Percentiles rank a stretch among this genome's conserved stretches.
Evolutionary conservation across 179 eudicot species (phyloP).

Genomic region (Carnegiea gigantea): DNA sequence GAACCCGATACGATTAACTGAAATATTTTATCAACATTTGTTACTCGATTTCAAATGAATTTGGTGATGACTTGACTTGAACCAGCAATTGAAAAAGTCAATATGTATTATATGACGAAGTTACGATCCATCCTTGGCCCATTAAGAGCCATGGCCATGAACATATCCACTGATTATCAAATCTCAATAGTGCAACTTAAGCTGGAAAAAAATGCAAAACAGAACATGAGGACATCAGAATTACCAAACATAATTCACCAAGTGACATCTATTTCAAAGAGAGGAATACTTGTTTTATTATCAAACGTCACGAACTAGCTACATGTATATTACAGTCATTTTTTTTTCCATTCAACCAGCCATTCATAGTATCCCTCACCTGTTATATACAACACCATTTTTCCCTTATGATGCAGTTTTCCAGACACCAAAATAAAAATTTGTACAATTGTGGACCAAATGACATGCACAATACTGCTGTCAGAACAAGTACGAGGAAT

Average conservation of each 20-base stretch:
- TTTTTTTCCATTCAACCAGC: conserved; percentile 10
- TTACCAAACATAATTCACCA: no score
- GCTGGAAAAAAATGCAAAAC: no score
- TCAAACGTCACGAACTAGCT: background rate
- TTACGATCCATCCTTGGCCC: no score
- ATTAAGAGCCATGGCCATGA: no score
- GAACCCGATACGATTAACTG: no score
- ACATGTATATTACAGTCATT: conserved; percentile 12
- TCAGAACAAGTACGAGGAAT: background rate
- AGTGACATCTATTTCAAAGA: background rate
- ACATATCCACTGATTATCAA: no score
- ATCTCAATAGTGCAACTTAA: no score
- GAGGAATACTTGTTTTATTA: background rate
- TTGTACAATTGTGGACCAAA: background rate
- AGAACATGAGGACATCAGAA: no score
- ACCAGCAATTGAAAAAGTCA: background rate
- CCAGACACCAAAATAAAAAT: background rate
- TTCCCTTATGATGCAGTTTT: background rate
- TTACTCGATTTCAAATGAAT: background rate
- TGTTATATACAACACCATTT: background rate
- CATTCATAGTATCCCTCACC: background rate
- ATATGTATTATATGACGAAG: background rate
- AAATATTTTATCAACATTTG: background rate
- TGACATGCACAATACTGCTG: background rate
- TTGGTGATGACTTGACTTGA: background rate